phyloP scores from a whole-genome alignment of 345 rosid species.

The Brassica juncea region DNA sequence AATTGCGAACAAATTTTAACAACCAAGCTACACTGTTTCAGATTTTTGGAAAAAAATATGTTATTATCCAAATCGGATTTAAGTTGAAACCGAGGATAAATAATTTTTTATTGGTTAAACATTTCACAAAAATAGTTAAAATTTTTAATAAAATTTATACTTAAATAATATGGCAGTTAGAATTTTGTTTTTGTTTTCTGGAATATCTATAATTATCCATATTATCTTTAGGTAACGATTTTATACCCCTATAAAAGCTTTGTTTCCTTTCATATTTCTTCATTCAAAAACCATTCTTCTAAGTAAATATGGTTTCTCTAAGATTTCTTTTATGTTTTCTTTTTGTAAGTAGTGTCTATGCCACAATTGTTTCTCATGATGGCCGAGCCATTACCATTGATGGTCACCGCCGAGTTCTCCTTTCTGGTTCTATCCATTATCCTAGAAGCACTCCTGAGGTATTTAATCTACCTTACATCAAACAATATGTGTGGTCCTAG shows the following conservation, averaged over 20 bases:
- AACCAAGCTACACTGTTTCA: neutral
- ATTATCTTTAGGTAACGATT: neutral
- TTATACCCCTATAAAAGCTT: neutral
- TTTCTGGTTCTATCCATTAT: conserved; percentile 54
- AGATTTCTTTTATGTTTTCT: no score
- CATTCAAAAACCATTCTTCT: neutral
- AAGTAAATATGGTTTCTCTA: no score
- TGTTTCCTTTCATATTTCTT: neutral
- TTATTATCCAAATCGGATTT: neutral
- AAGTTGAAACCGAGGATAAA: neutral
- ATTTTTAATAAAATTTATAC: neutral
- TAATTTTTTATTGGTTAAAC: neutral
- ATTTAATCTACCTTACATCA: no score
- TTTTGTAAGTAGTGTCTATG: no score
- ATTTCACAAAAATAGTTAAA: neutral
- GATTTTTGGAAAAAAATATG: neutral
- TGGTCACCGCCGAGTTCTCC: neutral
- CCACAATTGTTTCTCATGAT: no score
- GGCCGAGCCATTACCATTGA: no score
- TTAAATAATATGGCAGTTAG: neutral
- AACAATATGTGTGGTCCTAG: neutral
- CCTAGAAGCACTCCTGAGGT: conserved; percentile 47
- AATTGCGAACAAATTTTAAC: neutral
- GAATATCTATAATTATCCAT: neutral
- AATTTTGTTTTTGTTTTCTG: no score